Conservation (phyloP, 805 yeast genomes). For the Saturnispora serradocipensis region DNA sequence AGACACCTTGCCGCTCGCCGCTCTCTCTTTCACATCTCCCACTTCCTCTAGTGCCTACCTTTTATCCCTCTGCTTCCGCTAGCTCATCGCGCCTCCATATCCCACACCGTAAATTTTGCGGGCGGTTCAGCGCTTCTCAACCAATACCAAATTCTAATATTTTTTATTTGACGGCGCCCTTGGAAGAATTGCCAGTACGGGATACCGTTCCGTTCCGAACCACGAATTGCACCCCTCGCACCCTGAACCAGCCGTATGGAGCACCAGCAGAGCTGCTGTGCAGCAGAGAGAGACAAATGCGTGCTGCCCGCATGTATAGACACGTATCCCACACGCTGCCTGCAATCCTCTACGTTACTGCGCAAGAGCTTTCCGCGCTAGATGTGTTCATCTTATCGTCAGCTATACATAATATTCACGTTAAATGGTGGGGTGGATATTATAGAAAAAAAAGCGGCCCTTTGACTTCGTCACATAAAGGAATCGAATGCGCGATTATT, state of each 20-base stretch:
- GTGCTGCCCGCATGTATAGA: no score
- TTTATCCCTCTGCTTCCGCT: not conserved
- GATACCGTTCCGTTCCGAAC: not conserved
- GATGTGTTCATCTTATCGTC: not conserved
- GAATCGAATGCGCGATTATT: conserved; percentile 6
- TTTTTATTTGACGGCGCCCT: not conserved
- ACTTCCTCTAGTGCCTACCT: no score
- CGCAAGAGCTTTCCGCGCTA: no score
- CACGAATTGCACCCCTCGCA: conserved; percentile 15
- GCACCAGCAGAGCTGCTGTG: no score
- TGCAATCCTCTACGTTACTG: no score
- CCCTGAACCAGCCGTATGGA: conserved; percentile 19
- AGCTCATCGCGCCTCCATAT: not conserved
- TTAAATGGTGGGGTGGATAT: not conserved
- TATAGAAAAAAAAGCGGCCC: not conserved
- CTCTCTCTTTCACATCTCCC: no score
- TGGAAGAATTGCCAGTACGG: not conserved
- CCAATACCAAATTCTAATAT: not conserved
- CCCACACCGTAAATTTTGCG: not conserved
- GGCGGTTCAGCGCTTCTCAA: not conserved
- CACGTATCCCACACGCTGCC: no score
- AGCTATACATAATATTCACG: not conserved
- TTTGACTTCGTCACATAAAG: not conserved
- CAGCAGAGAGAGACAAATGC: no score
- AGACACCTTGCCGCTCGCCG: no score